Conservation (phyloP, 2,329 filamentous ascomycete genomes). For the Chrysosporium queenslandicum region DNA sequence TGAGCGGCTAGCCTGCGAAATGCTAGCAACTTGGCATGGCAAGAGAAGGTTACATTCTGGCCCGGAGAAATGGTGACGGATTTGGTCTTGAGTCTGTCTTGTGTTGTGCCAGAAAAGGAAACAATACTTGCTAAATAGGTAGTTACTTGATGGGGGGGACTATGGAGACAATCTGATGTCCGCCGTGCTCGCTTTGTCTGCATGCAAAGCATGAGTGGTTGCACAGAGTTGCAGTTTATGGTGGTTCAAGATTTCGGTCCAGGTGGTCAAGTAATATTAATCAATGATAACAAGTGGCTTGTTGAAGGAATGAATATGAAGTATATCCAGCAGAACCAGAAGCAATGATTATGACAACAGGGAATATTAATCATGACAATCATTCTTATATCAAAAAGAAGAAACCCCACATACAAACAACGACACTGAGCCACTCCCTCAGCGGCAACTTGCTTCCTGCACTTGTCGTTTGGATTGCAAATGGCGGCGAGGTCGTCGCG, state of each 20-base stretch:
- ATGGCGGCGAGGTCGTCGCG: background rate
- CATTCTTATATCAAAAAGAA: background rate
- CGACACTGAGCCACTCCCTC: background rate
- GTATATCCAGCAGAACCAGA: background rate
- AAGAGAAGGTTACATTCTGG: too few species aligned
- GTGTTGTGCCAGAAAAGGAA: too few species aligned
- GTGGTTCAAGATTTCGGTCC: background rate
- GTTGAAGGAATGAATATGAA: background rate
- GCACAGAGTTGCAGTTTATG: background rate
- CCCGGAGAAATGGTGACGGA: too few species aligned
- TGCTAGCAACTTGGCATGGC: too few species aligned
- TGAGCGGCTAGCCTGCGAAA: too few species aligned
- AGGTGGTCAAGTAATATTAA: background rate
- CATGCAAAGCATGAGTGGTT: background rate
- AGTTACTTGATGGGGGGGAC: too few species aligned
- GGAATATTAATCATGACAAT: background rate
- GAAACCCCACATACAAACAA: background rate
- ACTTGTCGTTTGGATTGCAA: background rate
- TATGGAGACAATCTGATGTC: too few species aligned
- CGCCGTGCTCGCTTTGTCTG: too few species aligned
- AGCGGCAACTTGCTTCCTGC: background rate
- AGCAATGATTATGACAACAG: background rate
- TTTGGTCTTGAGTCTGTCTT: too few species aligned
- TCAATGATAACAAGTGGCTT: background rate
- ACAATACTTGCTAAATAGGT: too few species aligned